Base-by-base conservation (phyloP, 2,329 filamentous ascomycete genomes). In the Aspergillus quadrilineatus region DNA sequence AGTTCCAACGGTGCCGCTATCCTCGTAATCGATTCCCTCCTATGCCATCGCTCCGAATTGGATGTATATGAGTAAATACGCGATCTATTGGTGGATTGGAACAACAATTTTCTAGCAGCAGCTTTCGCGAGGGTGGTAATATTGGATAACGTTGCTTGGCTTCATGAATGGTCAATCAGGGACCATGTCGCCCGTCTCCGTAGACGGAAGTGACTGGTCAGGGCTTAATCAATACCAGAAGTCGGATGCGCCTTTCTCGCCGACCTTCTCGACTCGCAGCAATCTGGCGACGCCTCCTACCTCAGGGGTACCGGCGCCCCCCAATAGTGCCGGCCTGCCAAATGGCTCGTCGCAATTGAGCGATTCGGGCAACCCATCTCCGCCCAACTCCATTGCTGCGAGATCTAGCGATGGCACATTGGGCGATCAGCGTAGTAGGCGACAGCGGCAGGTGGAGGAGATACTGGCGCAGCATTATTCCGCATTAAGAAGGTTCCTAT, bases 131-230 rank as follows among this genome's bases (percentile, higher is more conserved):
- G 46, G 43, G 32, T 22, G 50, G 47, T 53, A 53, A 46, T 47
- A 47, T 9, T 34, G 17, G 48, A 44, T 46, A 57, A 56, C 54
- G 53, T 55, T 50, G 42, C 57, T 58, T 49, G 60, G 58, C 65
- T 72, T 74, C 78, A 89, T 90, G 87, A 89, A 85, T 79, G 83
- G 80, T 72, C 84, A 84, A 77, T 86, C 89, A 83, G 87, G 85
- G 77, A 87, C 88, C 71, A 81, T 92, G 73, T 92, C 90, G 71
- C 90, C 90, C 70, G 83, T 91, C 73, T 94, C 90, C 77, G 79
- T 89, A 81, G 87, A 80, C 71, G 90, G 88, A 73, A 92, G 86
- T 80, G 90, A 94, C 73, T 94, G 89, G 87, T 89, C 89, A 48
- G 84, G 81, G 57, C 82, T 87, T 66, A 83, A 84, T 62, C 86